A percentile compares a stretch with the other conserved stretches of the same genome.
phyloP scores from a whole-genome alignment of 441 rosid genomes.

The Jatropha podagrica region DNA sequence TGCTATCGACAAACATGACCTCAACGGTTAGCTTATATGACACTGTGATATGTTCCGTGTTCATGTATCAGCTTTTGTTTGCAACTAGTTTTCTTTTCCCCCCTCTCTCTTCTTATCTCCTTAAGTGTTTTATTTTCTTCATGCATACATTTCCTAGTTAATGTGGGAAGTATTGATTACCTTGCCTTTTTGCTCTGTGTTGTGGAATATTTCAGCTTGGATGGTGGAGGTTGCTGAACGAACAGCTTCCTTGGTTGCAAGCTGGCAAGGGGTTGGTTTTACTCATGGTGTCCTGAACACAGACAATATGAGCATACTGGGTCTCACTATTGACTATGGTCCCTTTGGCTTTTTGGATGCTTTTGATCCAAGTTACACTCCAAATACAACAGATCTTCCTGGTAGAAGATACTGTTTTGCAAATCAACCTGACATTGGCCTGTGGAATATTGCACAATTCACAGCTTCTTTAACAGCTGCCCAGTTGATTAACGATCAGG shows the following conservation, averaged over 20 bases:
- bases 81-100: neutral
- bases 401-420: slow-evolving; percentile 97
- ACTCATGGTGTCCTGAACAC: slow-evolving; percentile 98
- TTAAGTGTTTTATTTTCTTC: neutral
- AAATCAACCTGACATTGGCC: slow-evolving; percentile 92
- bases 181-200: neutral
- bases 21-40: neutral
- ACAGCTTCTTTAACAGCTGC: slow-evolving; percentile 66
- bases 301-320: slow-evolving; percentile 96
- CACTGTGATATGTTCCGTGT: neutral
- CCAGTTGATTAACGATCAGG: slow-evolving; percentile 73
- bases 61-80: neutral
- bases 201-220: slow-evolving; percentile 64
- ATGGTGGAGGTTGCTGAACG: slow-evolving; percentile 88
- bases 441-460: slow-evolving; percentile 94
- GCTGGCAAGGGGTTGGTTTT: slow-evolving; percentile 99
- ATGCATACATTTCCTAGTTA: neutral
- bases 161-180: slow-evolving; percentile 10
- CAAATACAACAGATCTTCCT: slow-evolving; percentile 96
- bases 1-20: neutral
- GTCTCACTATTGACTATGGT: slow-evolving; percentile 95
- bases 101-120: neutral
- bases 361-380: slow-evolving; percentile 95
- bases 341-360: slow-evolving; percentile 99
- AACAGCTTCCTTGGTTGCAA: slow-evolving; percentile 78